Conservation (phyloP, 768 basidiomycete species). For the Chalciporus chontae region DNA sequence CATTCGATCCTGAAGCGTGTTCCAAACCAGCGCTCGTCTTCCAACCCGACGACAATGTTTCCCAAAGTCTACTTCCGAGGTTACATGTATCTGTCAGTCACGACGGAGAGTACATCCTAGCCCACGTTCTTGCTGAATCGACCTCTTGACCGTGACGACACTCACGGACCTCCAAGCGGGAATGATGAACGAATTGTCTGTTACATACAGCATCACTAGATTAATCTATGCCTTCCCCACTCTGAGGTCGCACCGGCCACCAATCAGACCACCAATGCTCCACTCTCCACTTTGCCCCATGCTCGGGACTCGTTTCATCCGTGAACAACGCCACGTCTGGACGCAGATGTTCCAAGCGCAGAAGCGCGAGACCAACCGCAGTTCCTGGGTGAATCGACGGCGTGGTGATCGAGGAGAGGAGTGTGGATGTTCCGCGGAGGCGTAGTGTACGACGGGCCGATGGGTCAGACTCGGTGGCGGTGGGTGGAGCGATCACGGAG, state of each 20-base stretch:
- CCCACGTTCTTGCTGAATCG: slow-evolving; percentile 61
- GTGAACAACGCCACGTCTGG: slow-evolving; percentile 20
- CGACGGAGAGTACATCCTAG: slow-evolving; percentile 73
- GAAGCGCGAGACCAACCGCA: slow-evolving; percentile 71
- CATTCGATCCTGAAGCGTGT: slow-evolving; percentile 29
- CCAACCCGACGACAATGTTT: slow-evolving; percentile 2
- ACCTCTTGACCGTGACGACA: slow-evolving; percentile 8
- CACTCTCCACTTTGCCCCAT: slow-evolving; percentile 37
- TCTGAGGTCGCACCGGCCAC: slow-evolving; percentile 43
- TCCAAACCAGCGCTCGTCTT: slow-evolving; percentile 44
- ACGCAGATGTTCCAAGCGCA: slow-evolving; percentile 68
- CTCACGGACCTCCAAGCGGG: no score
- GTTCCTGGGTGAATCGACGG: slow-evolving; percentile 16
- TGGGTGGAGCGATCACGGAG: slow-evolving; percentile 1
- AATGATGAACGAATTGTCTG: neutral
- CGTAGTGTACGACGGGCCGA: slow-evolving; percentile 41
- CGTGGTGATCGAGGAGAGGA: slow-evolving; percentile 52
- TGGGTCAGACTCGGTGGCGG: slow-evolving; percentile 21
- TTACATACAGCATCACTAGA: slow-evolving; percentile 1
- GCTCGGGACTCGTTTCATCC: slow-evolving; percentile 7
- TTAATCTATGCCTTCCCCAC: slow-evolving; percentile 17
- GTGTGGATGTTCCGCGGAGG: slow-evolving; percentile 70
- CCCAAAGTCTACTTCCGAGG: neutral
- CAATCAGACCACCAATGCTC: slow-evolving; percentile 66
- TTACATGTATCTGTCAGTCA: slow-evolving; percentile 78